A percentile compares a stretch with the other conserved stretches of the same genome.
Evolutionary conservation across 495 filamentous ascomycete genomes (phyloP).

Genomic region (Talaromyces adpressus): DNA sequence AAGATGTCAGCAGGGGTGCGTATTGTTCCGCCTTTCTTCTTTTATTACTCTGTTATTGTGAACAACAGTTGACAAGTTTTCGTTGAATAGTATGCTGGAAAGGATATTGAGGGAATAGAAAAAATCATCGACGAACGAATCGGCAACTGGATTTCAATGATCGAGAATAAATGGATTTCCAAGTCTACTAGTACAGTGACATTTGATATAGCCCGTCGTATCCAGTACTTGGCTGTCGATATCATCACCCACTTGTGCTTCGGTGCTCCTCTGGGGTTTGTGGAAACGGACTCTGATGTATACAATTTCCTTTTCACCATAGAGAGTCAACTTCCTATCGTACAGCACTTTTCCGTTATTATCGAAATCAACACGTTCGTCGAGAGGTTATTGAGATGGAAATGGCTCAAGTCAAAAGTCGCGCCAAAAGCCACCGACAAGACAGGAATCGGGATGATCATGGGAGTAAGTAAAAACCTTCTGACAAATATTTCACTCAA

Average conservation of each 20-base stretch:
- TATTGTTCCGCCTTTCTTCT: background rate
- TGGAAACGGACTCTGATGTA: slow-evolving; percentile 34
- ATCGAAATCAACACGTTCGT: background rate
- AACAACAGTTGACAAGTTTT: background rate
- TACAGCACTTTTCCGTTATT: background rate
- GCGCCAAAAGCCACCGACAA: background rate
- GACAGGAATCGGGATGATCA: background rate
- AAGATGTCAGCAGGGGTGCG: slow-evolving; percentile 31
- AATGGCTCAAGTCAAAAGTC: background rate
- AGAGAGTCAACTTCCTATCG: background rate
- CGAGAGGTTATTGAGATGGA: background rate
- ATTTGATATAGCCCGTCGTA: slow-evolving; percentile 27
- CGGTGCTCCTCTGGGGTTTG: slow-evolving; percentile 26
- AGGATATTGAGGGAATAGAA: slow-evolving; percentile 24
- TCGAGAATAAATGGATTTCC: background rate
- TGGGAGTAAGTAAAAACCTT: too few species aligned
- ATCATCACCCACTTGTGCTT: slow-evolving; percentile 33
- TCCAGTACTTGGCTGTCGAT: slow-evolving; percentile 34
- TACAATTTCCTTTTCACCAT: slow-evolving; percentile 33
- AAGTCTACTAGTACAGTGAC: background rate
- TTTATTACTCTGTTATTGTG: too few species aligned
- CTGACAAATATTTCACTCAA: too few species aligned
- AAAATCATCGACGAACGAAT: slow-evolving; percentile 16
- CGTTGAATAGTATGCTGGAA: slow-evolving; percentile 25
- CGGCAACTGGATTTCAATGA: slow-evolving; percentile 9